phyloP scores from a whole-genome alignment of 2,329 filamentous ascomycete genomes.

The Bertia moriformis region DNA sequence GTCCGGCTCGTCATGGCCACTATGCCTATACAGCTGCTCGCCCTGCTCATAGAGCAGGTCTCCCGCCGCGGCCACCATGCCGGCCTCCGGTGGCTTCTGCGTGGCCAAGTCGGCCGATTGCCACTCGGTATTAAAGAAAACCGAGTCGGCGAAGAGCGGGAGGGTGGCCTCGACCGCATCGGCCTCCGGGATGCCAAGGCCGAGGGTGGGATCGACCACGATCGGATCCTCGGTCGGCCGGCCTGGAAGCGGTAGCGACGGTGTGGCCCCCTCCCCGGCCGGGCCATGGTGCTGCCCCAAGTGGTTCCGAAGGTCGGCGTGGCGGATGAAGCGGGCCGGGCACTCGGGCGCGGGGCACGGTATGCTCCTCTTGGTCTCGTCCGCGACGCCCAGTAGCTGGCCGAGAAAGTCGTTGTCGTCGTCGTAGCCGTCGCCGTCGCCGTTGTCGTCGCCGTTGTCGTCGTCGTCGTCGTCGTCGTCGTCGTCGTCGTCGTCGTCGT shows the following conservation, averaged over 20 bases:
- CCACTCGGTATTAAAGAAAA: background rate
- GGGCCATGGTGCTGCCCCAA: conserved; percentile 12
- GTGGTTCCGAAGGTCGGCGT: conserved; percentile 33
- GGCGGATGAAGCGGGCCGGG: conserved; percentile 28
- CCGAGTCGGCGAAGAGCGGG: background rate
- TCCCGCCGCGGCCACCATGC: too few species aligned
- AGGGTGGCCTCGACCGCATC: background rate
- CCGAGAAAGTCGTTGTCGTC: background rate
- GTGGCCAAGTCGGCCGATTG: too few species aligned
- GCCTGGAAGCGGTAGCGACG: too few species aligned
- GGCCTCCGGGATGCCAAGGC: background rate
- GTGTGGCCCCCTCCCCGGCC: too few species aligned
- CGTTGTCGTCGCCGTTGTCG: conserved; percentile 23
- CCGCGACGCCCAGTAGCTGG: background rate
- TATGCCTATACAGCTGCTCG: too few species aligned
- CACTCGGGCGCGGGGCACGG: conserved; percentile 27
- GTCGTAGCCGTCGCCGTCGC: too few species aligned
- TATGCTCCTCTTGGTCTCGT: conserved; percentile 13
- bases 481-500: conserved; percentile 21
- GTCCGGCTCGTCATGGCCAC: too few species aligned
- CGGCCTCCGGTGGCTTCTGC: too few species aligned
- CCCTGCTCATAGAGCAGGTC: too few species aligned
- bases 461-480: conserved; percentile 24
- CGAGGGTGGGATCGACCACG: background rate
- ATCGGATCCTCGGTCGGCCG: too few species aligned